Evolutionary conservation across 2,329 filamentous ascomycete genomes (phyloP).

Genomic region (Pseudopyricularia javanii): DNA sequence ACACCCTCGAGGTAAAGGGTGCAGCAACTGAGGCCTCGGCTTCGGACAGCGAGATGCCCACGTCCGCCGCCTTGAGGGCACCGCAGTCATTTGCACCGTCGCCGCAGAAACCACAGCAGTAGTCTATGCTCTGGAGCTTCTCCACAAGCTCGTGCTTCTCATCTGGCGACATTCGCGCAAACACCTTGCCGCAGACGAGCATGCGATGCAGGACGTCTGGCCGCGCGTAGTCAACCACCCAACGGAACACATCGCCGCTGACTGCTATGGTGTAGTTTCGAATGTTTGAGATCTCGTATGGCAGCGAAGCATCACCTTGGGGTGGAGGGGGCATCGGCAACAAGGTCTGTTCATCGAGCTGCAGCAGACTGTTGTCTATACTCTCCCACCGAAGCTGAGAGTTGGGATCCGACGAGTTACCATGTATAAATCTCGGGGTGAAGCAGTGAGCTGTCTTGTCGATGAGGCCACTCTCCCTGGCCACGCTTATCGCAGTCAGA

Average conservation of each 20-base stretch:
- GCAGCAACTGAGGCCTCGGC: conserved; percentile 97
- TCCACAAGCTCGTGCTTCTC: conserved; percentile 97
- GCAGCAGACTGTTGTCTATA: conserved; percentile 73
- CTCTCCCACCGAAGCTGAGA: conserved; percentile 80
- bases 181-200: conserved; percentile 84
- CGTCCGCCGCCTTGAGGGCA: conserved; percentile 90
- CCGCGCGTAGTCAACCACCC: conserved; percentile 84
- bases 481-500: conserved; percentile 89
- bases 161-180: conserved; percentile 96
- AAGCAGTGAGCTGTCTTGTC: conserved; percentile 79
- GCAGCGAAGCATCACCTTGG: conserved; percentile 68
- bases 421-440: conserved; percentile 75
- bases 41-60: conserved; percentile 92
- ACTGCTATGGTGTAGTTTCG: conserved; percentile 82
- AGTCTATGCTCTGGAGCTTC: conserved; percentile 91
- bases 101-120: conserved; percentile 90
- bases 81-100: conserved; percentile 97
- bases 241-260: conserved; percentile 88
- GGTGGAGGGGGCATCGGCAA: conserved; percentile 40
- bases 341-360: conserved; percentile 68
- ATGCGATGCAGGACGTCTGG: conserved; percentile 70
- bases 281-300: conserved; percentile 71
- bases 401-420: conserved; percentile 60
- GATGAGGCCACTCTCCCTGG: conserved; percentile 76
- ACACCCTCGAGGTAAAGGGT: conserved; percentile 88